phyloP scores from a whole-genome alignment of 2,329 filamentous ascomycete genomes.

The Sphaerulina populicola region DNA sequence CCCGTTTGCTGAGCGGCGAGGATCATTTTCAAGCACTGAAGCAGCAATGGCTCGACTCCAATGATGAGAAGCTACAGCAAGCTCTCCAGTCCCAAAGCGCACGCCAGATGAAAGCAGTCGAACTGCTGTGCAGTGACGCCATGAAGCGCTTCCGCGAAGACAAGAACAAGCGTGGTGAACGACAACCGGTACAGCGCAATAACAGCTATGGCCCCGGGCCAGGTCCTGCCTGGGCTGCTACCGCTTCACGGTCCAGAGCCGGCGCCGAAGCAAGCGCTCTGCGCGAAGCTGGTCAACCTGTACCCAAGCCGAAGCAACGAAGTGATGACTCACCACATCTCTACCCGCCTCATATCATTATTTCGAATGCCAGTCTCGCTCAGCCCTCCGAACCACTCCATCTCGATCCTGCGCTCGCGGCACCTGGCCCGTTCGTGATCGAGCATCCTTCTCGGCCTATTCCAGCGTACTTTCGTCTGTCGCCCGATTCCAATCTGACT shows the following conservation, averaged over 20 bases:
- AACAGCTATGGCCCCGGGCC: constrained; percentile 36
- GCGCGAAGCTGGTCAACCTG: constrained; percentile 5
- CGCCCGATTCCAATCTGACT: constrained; percentile 53
- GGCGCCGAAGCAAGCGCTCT: constrained; percentile 7
- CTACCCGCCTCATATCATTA: constrained; percentile 3
- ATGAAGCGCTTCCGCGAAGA: constrained; percentile 69
- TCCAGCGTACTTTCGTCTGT: constrained; percentile 61
- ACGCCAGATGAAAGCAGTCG: constrained; percentile 56
- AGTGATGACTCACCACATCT: constrained; percentile 1
- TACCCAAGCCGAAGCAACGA: constrained; percentile 7
- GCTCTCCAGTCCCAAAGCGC: constrained; percentile 20
- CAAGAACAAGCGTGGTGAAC: constrained; percentile 40
- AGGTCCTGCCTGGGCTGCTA: constrained; percentile 31
- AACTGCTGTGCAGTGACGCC: constrained; percentile 65
- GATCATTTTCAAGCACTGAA: constrained; percentile 66
- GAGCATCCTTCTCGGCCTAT: constrained; percentile 32
- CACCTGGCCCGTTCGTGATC: constrained; percentile 24
- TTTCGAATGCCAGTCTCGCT: constrained; percentile 9
- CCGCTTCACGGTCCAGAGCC: constrained; percentile 16
- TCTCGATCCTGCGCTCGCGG: constrained; percentile 20
- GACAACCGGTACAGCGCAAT: constrained; percentile 20
- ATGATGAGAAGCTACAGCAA: constrained; percentile 16
- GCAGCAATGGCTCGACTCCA: constrained; percentile 50
- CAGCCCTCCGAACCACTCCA: constrained; percentile 16
- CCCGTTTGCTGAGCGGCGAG: constrained; percentile 62